Conservation (phyloP, 345 rosid species). For the Excoecaria agallocha region DNA sequence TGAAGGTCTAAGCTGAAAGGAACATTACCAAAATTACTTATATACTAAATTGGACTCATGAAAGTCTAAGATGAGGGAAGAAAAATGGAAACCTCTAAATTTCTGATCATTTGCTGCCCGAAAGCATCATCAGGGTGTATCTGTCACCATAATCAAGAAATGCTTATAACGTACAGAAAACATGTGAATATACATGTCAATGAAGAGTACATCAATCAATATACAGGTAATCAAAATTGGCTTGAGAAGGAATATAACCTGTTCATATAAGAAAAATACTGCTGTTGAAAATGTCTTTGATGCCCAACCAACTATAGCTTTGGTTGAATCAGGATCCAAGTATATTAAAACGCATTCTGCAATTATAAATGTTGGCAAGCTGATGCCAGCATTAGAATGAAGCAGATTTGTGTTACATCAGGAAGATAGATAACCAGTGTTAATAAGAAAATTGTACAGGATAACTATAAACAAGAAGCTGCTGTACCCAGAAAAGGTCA, state of each 20-base stretch:
- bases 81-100: slow-evolving; percentile 68
- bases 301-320: slow-evolving; percentile 76
- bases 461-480: not conserved
- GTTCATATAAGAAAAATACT: slow-evolving; percentile 89
- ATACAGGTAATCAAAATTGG: not conserved
- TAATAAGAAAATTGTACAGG: slow-evolving; percentile 7
- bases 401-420: slow-evolving; percentile 28
- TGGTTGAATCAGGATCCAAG: slow-evolving; percentile 87
- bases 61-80: not conserved
- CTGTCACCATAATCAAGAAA: slow-evolving; percentile 44
- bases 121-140: slow-evolving; percentile 96
- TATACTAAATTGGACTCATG: slow-evolving; percentile 1
- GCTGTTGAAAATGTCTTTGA: slow-evolving; percentile 69
- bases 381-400: slow-evolving; percentile 65
- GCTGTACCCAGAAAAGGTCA: not conserved
- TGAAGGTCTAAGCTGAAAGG: not conserved
- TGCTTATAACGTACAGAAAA: not conserved
- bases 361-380: slow-evolving; percentile 95
- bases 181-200: slow-evolving; percentile 6
- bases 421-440: slow-evolving; percentile 17
- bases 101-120: slow-evolving; percentile 94
- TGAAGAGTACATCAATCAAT: not conserved
- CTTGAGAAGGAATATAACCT: slow-evolving; percentile 46
- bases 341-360: slow-evolving; percentile 99
- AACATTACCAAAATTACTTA: not conserved